These are phyloP conservation scores for Zopfia rhizophila DNA, from an alignment of 2,329 filamentous ascomycete species.

Conservation along the genomic window DNA sequence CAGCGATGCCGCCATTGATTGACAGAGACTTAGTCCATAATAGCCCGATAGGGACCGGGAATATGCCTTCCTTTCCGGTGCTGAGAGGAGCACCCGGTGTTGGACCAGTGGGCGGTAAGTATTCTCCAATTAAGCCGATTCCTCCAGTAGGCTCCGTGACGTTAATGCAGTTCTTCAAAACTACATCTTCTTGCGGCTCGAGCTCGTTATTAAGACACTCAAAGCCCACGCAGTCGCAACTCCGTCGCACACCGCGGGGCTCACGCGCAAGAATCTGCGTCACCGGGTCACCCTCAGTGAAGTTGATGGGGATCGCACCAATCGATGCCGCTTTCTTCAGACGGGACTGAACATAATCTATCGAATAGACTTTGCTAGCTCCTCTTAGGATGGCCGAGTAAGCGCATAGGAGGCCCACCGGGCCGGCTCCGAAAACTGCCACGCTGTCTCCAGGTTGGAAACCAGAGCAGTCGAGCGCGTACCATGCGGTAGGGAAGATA, in stretches of 20 bases:
- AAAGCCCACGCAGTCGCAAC: constrained; percentile 18
- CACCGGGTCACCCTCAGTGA: constrained; percentile 37
- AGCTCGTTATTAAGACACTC: constrained; percentile 27
- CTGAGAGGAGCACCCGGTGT: constrained; percentile 10
- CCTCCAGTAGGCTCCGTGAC: constrained; percentile 39
- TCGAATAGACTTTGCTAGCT: constrained; percentile 42
- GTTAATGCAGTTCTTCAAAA: constrained; percentile 38
- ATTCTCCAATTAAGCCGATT: constrained; percentile 41
- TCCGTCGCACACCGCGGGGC: constrained; percentile 19
- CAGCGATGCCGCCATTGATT: constrained; percentile 21
- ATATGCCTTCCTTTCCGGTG: constrained; percentile 1
- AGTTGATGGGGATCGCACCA: constrained; percentile 50
- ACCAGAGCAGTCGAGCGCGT: constrained; percentile 28
- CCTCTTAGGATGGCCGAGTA: constrained; percentile 48
- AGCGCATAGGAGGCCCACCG: constrained; percentile 43
- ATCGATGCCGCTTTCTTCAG: constrained; percentile 39
- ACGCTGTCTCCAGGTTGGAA: constrained; percentile 39
- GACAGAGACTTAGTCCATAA: constrained; percentile 21
- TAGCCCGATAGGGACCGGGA: constrained; percentile 16
- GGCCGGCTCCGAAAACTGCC: constrained; percentile 47
- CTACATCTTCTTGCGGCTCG: constrained; percentile 27
- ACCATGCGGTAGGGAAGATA: constrained; percentile 40
- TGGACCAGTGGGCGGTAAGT: constrained; percentile 5
- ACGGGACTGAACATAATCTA: constrained; percentile 33
- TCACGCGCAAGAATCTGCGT: constrained; percentile 39